These are phyloP conservation scores for Harringtonia lauricola DNA, from an alignment of 2,329 filamentous ascomycete species.

Conservation along the genomic window DNA sequence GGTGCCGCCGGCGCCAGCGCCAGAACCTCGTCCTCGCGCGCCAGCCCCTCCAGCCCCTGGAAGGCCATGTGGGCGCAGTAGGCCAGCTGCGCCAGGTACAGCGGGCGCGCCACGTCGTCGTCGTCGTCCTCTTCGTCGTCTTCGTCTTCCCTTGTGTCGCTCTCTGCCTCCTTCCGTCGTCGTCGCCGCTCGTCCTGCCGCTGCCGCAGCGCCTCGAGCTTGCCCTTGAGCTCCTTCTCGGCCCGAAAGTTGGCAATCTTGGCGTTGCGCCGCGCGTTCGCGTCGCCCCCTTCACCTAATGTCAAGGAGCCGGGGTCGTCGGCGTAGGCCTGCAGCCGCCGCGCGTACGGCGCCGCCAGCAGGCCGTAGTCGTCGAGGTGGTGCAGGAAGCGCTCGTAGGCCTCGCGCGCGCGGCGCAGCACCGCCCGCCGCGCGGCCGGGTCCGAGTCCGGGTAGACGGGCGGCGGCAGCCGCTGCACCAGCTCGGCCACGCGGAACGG, in stretches of 20 bases:
- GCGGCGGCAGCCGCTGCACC: slow-evolving; percentile 51
- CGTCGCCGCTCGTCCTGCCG: slow-evolving; percentile 20
- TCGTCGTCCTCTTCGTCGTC: slow-evolving; percentile 52
- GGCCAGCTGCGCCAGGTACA: slow-evolving; percentile 66
- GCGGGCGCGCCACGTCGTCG: slow-evolving; percentile 69
- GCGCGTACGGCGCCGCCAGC: slow-evolving; percentile 51
- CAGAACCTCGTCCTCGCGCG: slow-evolving; percentile 74
- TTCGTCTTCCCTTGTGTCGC: slow-evolving; percentile 15
- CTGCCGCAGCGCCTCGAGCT: slow-evolving; percentile 50
- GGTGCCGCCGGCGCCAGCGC: slow-evolving; percentile 54
- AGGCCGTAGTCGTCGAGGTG: slow-evolving; percentile 70
- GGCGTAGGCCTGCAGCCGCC: slow-evolving; percentile 60
- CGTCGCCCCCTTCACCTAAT: slow-evolving; percentile 50
- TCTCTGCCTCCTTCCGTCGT: background rate
- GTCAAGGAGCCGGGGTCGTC: slow-evolving; percentile 59
- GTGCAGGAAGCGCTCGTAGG: slow-evolving; percentile 70
- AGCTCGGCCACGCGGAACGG: slow-evolving; percentile 74
- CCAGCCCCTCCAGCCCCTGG: slow-evolving; percentile 75
- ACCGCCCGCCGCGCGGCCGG: slow-evolving; percentile 47
- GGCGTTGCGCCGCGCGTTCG: slow-evolving; percentile 60
- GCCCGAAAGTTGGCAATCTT: slow-evolving; percentile 80
- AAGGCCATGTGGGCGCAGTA: slow-evolving; percentile 72
- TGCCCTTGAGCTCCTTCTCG: slow-evolving; percentile 76
- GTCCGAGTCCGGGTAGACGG: slow-evolving; percentile 14
- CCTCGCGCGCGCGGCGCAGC: slow-evolving; percentile 52